Base-by-base conservation (phyloP, 768 basidiomycete genomes). In the Mrakia gelida region DNA sequence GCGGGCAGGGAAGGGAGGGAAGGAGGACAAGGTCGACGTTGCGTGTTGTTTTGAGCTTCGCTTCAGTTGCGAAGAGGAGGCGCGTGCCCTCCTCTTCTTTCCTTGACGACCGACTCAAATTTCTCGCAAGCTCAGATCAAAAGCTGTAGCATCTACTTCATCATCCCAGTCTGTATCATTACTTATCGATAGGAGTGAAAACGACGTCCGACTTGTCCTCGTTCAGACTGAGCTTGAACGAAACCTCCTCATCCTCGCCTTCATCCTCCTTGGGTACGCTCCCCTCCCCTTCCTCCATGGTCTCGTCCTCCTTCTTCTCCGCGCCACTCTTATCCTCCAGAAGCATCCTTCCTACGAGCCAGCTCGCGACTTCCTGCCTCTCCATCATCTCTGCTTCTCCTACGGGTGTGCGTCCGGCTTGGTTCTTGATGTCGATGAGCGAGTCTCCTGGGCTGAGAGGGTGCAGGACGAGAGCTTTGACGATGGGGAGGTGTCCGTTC, bases 291-390 rank as follows among this genome's bases (percentile, higher is more conserved):
- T 83, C 86, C 52, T 86, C 88, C 6, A 83, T 30, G 30, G 84
- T 85, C n/a, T 78, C 81, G 67, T 83, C 81, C 67, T 83, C 84
- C 49, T 84, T 84, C 70, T 85, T 83, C 62, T 81, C 61, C 10
- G 45, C 77, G 43, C 43, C 30, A 68, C 62, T 71, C 62, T 71
- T 80, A 28, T 75, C 75, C 34, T 62, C 73, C 3, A 94, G 86
- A 73, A 89, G 88, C 91, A 95, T 95, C 84, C 91, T 88, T 82
- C 90, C 88, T 0, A 92, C 92, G 65, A 94, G 87, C 90, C 91
- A 93, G 81, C 88, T 88, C 23, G 93, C 91, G 32, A 92, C 93
- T 80, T 94, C 93, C 26, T 93, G 90, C 90, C 92, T 92, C 1
- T 89, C 91, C 3, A 88, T 89, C 63, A 89, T 86, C 83, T 94